Evolutionary conservation across 345 rosid genomes (phyloP).

Genomic region (Aegle marmelos): DNA sequence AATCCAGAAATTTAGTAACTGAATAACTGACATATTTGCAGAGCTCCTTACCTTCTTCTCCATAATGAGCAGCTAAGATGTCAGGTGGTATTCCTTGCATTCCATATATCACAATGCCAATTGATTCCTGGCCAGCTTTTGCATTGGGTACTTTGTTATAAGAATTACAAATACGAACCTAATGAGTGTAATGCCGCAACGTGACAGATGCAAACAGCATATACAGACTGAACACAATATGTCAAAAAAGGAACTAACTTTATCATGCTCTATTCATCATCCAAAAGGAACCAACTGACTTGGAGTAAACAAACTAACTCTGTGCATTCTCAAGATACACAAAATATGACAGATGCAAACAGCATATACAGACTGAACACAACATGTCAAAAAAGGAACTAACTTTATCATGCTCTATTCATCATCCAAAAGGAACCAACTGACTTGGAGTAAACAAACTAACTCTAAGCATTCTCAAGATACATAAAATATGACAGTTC

Average conservation of each 20-base stretch:
- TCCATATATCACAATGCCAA: constrained; percentile 92
- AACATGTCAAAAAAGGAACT: neutral
- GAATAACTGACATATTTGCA: neutral
- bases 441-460: neutral
- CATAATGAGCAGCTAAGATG: constrained; percentile 82
- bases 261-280: neutral
- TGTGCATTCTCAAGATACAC: too few species aligned
- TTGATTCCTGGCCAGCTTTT: constrained; percentile 74
- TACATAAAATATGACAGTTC: too few species aligned
- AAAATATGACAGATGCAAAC: neutral
- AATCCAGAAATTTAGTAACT: neutral
- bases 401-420: neutral
- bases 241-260: neutral
- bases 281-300: neutral
- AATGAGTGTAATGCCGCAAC: neutral
- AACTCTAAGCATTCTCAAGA: too few species aligned
- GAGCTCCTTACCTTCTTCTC: constrained; percentile 63
- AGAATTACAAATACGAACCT: neutral
- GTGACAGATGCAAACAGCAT: neutral
- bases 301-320: too few species aligned
- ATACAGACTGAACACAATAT: neutral
- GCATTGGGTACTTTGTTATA: constrained; percentile 88
- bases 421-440: neutral
- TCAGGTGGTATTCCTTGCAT: constrained; percentile 99
- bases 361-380: neutral